A percentile compares a stretch with the other conserved stretches of the same genome.
Evolutionary conservation across 306 rosid species (phyloP).

Genomic region (Pyrus betulifolia): DNA sequence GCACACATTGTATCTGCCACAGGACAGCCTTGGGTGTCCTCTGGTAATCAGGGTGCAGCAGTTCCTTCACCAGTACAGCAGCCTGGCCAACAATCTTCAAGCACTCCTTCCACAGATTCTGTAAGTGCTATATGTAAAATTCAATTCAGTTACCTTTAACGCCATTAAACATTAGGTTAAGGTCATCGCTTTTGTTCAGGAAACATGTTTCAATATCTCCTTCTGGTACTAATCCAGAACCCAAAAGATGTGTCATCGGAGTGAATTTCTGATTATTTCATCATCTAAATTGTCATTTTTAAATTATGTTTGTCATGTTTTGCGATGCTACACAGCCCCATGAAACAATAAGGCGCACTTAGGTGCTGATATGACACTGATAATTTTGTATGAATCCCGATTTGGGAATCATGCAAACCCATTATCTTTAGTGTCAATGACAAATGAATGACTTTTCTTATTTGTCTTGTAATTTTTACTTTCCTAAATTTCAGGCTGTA

Average conservation of each 20-base stretch:
- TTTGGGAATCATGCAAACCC: neutral
- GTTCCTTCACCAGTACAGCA: slow-evolving; percentile 47
- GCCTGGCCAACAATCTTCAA: slow-evolving; percentile 52
- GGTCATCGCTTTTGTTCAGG: neutral
- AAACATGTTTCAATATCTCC: neutral
- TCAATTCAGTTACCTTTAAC: neutral
- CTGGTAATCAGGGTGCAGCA: slow-evolving; percentile 55
- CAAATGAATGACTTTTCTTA: neutral
- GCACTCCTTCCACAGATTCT: slow-evolving; percentile 35
- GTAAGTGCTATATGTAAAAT: slow-evolving; percentile 33
- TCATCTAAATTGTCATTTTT: neutral
- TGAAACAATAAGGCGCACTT: neutral
- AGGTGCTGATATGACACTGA: neutral
- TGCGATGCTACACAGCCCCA: neutral
- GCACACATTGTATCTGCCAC: slow-evolving; percentile 42
- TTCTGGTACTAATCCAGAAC: neutral
- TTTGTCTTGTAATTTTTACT: neutral
- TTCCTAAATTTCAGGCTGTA: slow-evolving; percentile 41
- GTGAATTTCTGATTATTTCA: neutral
- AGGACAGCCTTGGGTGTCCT: slow-evolving; percentile 74
- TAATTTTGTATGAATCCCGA: neutral
- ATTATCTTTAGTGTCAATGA: neutral
- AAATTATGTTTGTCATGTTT: neutral
- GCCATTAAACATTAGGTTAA: neutral
- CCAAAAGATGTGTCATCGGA: neutral